Conservation (phyloP, 176 grass and related monocot genomes). For the Guadua angustifolia region DNA sequence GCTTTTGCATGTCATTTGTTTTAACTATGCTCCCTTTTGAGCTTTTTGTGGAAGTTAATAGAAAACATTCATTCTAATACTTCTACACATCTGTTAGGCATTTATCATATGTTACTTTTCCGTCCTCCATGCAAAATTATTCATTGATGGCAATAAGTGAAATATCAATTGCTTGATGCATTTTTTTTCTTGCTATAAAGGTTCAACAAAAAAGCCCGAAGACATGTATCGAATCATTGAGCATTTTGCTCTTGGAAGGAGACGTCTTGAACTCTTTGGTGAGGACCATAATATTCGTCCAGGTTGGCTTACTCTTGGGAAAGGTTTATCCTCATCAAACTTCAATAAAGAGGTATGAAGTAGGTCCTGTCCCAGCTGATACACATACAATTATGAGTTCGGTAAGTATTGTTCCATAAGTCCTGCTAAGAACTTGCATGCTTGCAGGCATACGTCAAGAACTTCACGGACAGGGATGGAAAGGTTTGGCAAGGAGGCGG, state of each 20-base stretch:
- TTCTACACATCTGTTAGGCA: neutral
- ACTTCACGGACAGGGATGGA: constrained; percentile 64
- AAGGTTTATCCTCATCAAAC: constrained; percentile 87
- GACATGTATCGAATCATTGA: constrained; percentile 94
- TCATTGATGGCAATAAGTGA: neutral
- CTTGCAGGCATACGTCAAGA: constrained; percentile 52
- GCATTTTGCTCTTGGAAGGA: constrained; percentile 93
- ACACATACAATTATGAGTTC: constrained; percentile 1
- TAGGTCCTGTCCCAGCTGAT: neutral
- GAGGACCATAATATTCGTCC: constrained; percentile 88
- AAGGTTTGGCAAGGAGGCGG: constrained; percentile 73
- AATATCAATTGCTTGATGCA: neutral
- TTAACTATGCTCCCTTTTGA: neutral
- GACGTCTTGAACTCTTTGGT: constrained; percentile 83
- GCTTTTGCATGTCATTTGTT: neutral
- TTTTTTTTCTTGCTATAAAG: constrained; percentile 35
- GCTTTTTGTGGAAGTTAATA: neutral
- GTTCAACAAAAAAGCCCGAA: constrained; percentile 83
- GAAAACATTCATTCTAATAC: neutral
- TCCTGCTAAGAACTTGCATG: constrained; percentile 8
- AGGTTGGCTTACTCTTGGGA: constrained; percentile 86
- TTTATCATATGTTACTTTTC: neutral
- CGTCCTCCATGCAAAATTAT: neutral
- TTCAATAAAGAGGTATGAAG: constrained; percentile 75
- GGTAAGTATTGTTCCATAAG: neutral